Base-by-base conservation (phyloP, 2,329 filamentous ascomycete species). In the Pseudogymnoascus sp. region DNA sequence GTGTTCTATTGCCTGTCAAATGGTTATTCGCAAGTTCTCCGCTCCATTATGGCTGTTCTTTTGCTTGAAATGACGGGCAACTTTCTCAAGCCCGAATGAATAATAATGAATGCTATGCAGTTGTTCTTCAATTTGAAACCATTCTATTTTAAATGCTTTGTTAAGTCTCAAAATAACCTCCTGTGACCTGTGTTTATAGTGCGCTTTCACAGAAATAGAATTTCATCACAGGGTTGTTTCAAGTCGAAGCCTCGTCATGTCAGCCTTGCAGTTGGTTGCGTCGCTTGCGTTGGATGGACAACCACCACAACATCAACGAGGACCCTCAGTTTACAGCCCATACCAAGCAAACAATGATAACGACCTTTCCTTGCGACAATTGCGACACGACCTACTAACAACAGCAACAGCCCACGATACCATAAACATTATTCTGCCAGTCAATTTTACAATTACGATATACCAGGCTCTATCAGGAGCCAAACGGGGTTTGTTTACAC, bases 241-340 rank as follows among this genome's bases (percentile, higher is more conserved):
- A 30, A 18, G n/a, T 30, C 25, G 22, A 28, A 50, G 43, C 43
- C 43, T 30, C 15, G 43, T 50, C 25, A 11, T 12, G 43, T 50
- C 43, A 50, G 43, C 43, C 43, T 50, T 50, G 43, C 25, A 12
- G 43, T 18, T 50, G 43, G 43, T 50, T 50, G 43, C 43, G 43
- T 50, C 47, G 47, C 47, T 53, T 53, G 47, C 47, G 47, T 53
- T 53, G 47, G 47, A 53, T 33, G 33, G 47, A 33, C 47, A 53
- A 53, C 47, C 47, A 53, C 47, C 28, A 53, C 28, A 53, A 53
- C 47, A 53, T 53, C 47, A 53, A 53, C n/a, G 47, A 53, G 47
- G 47, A 53, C 47, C 47, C 47, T 53, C 47, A 33, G 47, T 53
- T 53, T 53, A 53, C 47, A 53, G 47, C 47, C 47, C 47, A 53